Base-by-base conservation (phyloP, 495 filamentous ascomycete genomes). In the Symbiotaphrina buchneri region DNA sequence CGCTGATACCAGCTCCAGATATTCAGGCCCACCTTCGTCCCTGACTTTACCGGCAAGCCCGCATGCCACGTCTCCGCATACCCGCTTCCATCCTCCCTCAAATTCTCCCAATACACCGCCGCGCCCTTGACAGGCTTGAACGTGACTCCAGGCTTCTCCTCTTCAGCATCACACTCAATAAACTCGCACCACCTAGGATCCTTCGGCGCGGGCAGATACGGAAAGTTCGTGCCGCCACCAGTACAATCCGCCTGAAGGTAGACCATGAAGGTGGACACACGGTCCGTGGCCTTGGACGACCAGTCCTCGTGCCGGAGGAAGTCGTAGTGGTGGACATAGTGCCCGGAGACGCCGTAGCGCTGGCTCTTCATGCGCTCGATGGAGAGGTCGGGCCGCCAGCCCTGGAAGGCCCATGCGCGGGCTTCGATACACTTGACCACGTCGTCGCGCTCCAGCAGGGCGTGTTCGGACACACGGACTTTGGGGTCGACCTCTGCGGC, bases 331-430 rank as follows among this genome's bases (percentile, higher is more conserved):
- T 71, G 55, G 4, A 38, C 42, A 45, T 71, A 71, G 41, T 71
- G 63, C 18, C 65, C 67, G 7, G 54, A 60, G 6, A 45, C 40
- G 21, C 60, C 63, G 45, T 74, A 71, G 27, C 59, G 56, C 40
- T 74, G 69, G 0, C 57, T 57, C 58, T 63, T 65, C 46, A 72
- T 58, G 31, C 57, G 56, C 46, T 74, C 68, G 47, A 73, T 65
- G 38, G 61, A 63, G 0, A 69, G 53, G 30, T 66, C 41, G 8
- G 56, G 52, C 1, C 54, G 54, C 66, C 65, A 74, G 46, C 75
- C 75, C 38, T 79, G 74, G 48, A 82, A 73, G n/a, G 55, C 30
- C 6, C 67, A 57, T 6, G 75, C 75, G 22, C 75, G 72, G 18
- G 59, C 50, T 40, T 76, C 70, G 35, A 80, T 65, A 51, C 75